Conservation (phyloP, 108 stramenopile genomes). For the Aurantiochytrium sp. region DNA sequence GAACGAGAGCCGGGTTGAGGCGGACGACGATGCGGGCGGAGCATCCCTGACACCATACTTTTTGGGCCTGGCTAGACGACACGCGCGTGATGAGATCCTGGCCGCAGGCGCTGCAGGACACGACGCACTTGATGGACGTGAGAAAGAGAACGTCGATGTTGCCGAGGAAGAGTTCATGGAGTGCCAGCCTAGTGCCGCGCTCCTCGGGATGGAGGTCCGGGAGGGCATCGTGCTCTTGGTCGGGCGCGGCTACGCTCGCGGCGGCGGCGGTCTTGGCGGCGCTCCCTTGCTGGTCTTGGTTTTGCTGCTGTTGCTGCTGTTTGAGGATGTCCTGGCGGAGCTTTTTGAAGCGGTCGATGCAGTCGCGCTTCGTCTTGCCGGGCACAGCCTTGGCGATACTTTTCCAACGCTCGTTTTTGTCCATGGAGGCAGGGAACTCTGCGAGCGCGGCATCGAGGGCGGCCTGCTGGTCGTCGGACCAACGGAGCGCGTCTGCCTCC, state of each 20-base stretch:
- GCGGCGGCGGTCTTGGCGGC: neutral
- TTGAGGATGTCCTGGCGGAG: conserved; percentile 72
- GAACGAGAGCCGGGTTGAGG: neutral
- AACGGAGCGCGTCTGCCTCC: conserved; percentile 39
- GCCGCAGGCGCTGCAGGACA: neutral
- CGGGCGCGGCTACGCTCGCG: no score
- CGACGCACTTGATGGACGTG: neutral
- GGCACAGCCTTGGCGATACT: conserved; percentile 74
- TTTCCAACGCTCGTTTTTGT: conserved; percentile 94
- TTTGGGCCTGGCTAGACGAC: neutral
- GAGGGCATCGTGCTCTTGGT: neutral
- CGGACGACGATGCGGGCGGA: neutral
- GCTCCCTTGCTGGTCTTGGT: neutral
- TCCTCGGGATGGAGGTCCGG: neutral
- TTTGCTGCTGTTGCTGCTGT: neutral
- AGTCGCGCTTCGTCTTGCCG: conserved; percentile 88
- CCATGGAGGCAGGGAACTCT: conserved; percentile 80
- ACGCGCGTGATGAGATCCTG: neutral
- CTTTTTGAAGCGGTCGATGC: conserved; percentile 84
- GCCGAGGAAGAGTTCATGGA: neutral
- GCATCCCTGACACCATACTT: neutral
- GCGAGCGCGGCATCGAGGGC: conserved; percentile 75
- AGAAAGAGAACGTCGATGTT: neutral
- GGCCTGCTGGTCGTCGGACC: conserved; percentile 85
- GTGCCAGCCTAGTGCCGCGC: neutral